Conservation (phyloP, 2,329 filamentous ascomycete species). For the Trichoderma simmonsii region DNA sequence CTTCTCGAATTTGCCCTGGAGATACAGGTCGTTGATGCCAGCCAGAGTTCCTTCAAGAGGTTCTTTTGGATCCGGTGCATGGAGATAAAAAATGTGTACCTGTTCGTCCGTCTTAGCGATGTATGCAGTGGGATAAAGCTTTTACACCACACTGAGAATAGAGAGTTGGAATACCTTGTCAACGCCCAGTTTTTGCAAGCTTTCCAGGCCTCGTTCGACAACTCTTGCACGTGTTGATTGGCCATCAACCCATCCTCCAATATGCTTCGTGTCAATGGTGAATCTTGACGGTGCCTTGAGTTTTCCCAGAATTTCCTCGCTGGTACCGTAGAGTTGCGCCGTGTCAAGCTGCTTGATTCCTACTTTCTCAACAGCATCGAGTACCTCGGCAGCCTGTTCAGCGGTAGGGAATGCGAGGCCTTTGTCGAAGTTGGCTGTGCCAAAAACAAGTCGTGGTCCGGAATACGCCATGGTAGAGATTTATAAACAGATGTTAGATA, state of each 20-base stretch:
- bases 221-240: background rate
- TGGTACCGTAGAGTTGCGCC: constrained; percentile 1
- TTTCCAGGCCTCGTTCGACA: background rate
- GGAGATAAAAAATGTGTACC: constrained; percentile 14
- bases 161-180: background rate
- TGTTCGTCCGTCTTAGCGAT: background rate
- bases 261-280: constrained; percentile 11
- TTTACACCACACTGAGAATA: too few relatives aligned
- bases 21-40: constrained; percentile 6
- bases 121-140: too few relatives aligned
- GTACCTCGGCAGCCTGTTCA: background rate
- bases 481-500: background rate
- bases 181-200: background rate
- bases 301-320: background rate
- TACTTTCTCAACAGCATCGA: background rate
- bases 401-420: background rate
- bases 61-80: background rate
- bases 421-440: background rate
- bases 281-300: background rate
- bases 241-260: background rate
- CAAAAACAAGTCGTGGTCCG: background rate
- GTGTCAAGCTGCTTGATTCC: constrained; percentile 11
- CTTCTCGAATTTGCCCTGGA: background rate
- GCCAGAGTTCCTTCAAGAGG: background rate
- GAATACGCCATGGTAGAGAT: background rate